phyloP scores from a whole-genome alignment of 768 basidiomycete genomes.

The Mycena polygramma region DNA sequence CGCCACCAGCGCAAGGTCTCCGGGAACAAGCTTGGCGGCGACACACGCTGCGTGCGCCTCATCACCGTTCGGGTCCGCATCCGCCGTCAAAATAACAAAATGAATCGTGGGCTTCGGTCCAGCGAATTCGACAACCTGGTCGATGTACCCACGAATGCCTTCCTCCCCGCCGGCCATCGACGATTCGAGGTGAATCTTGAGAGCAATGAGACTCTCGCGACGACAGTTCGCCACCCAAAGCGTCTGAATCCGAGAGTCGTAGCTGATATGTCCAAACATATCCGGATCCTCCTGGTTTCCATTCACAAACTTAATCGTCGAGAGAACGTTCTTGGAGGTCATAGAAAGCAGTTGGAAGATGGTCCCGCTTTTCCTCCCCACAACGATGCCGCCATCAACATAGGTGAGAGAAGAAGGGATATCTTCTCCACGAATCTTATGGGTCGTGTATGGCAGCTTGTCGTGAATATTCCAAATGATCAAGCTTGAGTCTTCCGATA shows the following conservation, averaged over 20 bases:
- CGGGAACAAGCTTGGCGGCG: constrained; percentile 82
- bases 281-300: constrained; percentile 78
- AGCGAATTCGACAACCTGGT: constrained; percentile 86
- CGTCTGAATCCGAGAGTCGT: constrained; percentile 87
- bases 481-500: constrained; percentile 85
- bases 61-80: constrained; percentile 85
- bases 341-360: constrained; percentile 86
- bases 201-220: constrained; percentile 85
- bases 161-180: constrained; percentile 73
- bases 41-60: constrained; percentile 88
- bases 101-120: constrained; percentile 90
- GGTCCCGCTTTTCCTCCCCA: constrained; percentile 88
- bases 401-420: constrained; percentile 86
- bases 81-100: constrained; percentile 88
- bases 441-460: constrained; percentile 78
- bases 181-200: constrained; percentile 79
- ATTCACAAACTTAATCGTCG: constrained; percentile 85
- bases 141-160: constrained; percentile 73
- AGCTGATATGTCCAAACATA: constrained; percentile 91
- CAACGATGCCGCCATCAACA: constrained; percentile 87
- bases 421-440: constrained; percentile 85
- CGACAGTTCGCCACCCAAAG: constrained; percentile 91
- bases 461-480: constrained; percentile 88
- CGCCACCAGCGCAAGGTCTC: constrained; percentile 84
- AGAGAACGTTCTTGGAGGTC: constrained; percentile 78